A percentile compares a stretch with the other conserved stretches of the same genome.
Evolutionary conservation across 1,284 basidiomycete genomes (phyloP).

Genomic region (Peniophora sp.): DNA sequence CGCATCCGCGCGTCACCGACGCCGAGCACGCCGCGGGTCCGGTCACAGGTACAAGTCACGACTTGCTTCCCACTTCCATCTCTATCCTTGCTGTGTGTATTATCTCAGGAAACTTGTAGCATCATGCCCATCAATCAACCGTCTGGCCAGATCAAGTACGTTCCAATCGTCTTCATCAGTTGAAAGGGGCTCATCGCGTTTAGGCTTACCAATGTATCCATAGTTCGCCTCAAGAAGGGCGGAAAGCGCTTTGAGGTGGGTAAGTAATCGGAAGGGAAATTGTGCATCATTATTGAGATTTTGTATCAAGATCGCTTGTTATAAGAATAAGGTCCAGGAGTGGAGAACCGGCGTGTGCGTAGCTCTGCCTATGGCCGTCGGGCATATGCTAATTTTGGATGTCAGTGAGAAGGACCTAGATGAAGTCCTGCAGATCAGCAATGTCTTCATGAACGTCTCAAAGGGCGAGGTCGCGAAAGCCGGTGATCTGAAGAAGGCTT

Average conservation of each 20-base stretch:
- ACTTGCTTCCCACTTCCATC: not conserved
- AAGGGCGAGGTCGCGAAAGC: slow-evolving; percentile 92
- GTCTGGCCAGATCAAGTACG: slow-evolving; percentile 81
- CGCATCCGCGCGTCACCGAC: too few species aligned
- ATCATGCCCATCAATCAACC: slow-evolving; percentile 68
- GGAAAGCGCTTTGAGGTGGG: slow-evolving; percentile 95
- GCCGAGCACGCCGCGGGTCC: not conserved
- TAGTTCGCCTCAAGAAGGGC: slow-evolving; percentile 92
- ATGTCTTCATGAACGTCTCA: slow-evolving; percentile 94
- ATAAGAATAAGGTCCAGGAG: slow-evolving; percentile 99
- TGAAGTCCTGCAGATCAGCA: slow-evolving; percentile 95
- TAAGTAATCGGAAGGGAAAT: slow-evolving; percentile 3
- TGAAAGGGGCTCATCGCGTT: slow-evolving; percentile 3
- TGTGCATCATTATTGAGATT: too few species aligned
- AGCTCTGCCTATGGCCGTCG: not conserved
- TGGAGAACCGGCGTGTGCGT: slow-evolving; percentile 87
- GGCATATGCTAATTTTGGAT: not conserved
- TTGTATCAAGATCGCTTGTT: slow-evolving; percentile 84
- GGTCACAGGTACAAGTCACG: too few species aligned
- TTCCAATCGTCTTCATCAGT: slow-evolving; percentile 6
- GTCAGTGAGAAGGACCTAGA: slow-evolving; percentile 85
- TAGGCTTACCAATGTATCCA: slow-evolving; percentile 92
- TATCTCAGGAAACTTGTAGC: not conserved
- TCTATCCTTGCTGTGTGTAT: slow-evolving; percentile 3
- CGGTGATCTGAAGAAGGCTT: slow-evolving; percentile 88